Percentiles rank a stretch among this genome's conserved stretches.
Conservation (phyloP, 768 basidiomycete species). For the Boletus reticuloceps region DNA sequence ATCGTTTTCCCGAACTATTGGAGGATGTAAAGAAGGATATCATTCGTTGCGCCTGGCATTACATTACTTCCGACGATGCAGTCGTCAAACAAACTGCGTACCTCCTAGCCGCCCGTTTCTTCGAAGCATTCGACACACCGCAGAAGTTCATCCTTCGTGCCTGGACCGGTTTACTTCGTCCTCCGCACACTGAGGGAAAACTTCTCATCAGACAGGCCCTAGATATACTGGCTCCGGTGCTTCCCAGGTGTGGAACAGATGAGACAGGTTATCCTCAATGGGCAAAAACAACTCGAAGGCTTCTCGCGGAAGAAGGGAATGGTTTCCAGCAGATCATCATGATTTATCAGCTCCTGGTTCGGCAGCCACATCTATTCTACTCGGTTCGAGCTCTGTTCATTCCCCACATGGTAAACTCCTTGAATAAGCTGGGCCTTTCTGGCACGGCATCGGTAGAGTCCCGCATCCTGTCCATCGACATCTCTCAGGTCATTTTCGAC, state of each 20-base stretch:
- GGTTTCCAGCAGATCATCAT: slow-evolving; percentile 65
- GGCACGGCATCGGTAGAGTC: slow-evolving; percentile 71
- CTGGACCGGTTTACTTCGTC: slow-evolving; percentile 86
- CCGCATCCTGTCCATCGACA: slow-evolving; percentile 83
- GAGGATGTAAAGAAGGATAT: slow-evolving; percentile 86
- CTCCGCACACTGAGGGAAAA: slow-evolving; percentile 76
- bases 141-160: slow-evolving; percentile 88
- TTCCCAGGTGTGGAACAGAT: slow-evolving; percentile 65
- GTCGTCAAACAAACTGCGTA: slow-evolving; percentile 93
- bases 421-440: slow-evolving; percentile 85
- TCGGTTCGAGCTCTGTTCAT: slow-evolving; percentile 90
- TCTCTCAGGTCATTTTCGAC: slow-evolving; percentile 86
- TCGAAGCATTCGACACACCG: slow-evolving; percentile 83
- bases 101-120: slow-evolving; percentile 88
- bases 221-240: slow-evolving; percentile 79
- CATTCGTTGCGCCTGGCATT: slow-evolving; percentile 91
- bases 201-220: slow-evolving; percentile 80
- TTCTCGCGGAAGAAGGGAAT: slow-evolving; percentile 86
- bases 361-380: slow-evolving; percentile 89
- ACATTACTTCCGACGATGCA: slow-evolving; percentile 80
- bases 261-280: slow-evolving; percentile 63
- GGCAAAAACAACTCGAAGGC: slow-evolving; percentile 81
- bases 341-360: slow-evolving; percentile 90
- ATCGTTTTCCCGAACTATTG: slow-evolving; percentile 77
- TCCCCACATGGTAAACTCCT: slow-evolving; percentile 87